Base-by-base conservation (phyloP, 495 filamentous ascomycete genomes). In the Copromyces sp. region DNA sequence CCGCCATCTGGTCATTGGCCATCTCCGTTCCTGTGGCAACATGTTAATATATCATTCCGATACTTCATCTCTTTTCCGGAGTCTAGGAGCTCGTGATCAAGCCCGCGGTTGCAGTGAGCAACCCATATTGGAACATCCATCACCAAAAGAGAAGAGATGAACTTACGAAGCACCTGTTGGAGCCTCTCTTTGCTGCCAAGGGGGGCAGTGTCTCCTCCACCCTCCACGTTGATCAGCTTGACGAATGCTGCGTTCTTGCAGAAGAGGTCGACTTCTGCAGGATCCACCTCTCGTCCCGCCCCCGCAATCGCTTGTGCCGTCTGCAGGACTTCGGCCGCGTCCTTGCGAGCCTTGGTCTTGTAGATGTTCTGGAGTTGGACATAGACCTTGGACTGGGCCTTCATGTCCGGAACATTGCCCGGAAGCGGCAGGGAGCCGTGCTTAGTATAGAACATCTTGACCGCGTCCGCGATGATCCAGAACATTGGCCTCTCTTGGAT, bases 171-270 rank as follows among this genome's bases (percentile, higher is more conserved):
- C 59, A 80, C 80, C 72, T 73, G 40, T 44, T 70, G 75, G 17
- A 83, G 74, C 39, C 76, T 78, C 72, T 78, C 77, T 69, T 73
- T 71, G 53, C 47, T 74, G 68, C 69, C 73, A 69, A 61, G 70
- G 24, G 71, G 68, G 37, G 65, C 70, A 24, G 32, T 70, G 69
- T 53, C 69, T 24, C 59, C 69, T 69, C 78, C 78, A 68, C 73
- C 76, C 17, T 80, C 81, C 71, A 81, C 80, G 73, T 88, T 87
- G 42, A 98, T 91, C 44, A 97, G 86, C 82, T 95, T 95, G 76
- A 98, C 92, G 78, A 95, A 94, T 71, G 93, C 93, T 69, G 96
- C 93, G 72, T 95, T 94, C 82, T 96, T 97, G 87, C 95, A 97
- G 81, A 98, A 99, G 32, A 91, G 86, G 74, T 97, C 94, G 68